Evolutionary conservation across 169 alveolate species (phyloP).

Genomic region (Plasmodium vinckei): DNA sequence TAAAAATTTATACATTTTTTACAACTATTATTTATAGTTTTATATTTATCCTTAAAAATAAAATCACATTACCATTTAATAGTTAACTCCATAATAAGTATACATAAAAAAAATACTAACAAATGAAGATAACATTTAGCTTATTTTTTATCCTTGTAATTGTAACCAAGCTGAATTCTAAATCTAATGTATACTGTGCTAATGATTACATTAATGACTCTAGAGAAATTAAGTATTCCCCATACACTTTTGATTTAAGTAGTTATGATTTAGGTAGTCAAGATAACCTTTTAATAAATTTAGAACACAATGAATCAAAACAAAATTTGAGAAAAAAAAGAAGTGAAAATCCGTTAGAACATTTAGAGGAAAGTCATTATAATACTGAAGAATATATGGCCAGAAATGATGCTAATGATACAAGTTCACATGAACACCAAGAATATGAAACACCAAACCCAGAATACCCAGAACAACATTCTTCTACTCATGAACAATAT

Average conservation of each 20-base stretch:
- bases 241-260: neutral
- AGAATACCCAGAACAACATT: too few species aligned
- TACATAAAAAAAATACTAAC: neutral
- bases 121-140: slow-evolving; percentile 37
- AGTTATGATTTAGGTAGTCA: neutral
- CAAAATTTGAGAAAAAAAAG: slow-evolving; percentile 42
- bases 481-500: too few species aligned
- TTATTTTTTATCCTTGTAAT: slow-evolving; percentile 34
- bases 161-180: slow-evolving; percentile 32
- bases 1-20: too few species aligned
- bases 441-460: too few species aligned
- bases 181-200: slow-evolving; percentile 4
- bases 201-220: slow-evolving; percentile 8
- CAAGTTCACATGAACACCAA: too few species aligned
- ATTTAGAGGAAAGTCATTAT: neutral
- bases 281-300: neutral
- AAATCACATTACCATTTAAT: too few species aligned
- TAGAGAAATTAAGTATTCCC: neutral
- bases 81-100: too few species aligned
- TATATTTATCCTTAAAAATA: too few species aligned
- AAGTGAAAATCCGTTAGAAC: neutral
- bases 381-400: neutral
- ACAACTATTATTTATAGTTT: too few species aligned
- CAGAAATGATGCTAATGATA: too few species aligned
- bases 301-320: slow-evolving; percentile 26